phyloP scores from a whole-genome alignment of 345 rosid species.

The Aegle marmelos region DNA sequence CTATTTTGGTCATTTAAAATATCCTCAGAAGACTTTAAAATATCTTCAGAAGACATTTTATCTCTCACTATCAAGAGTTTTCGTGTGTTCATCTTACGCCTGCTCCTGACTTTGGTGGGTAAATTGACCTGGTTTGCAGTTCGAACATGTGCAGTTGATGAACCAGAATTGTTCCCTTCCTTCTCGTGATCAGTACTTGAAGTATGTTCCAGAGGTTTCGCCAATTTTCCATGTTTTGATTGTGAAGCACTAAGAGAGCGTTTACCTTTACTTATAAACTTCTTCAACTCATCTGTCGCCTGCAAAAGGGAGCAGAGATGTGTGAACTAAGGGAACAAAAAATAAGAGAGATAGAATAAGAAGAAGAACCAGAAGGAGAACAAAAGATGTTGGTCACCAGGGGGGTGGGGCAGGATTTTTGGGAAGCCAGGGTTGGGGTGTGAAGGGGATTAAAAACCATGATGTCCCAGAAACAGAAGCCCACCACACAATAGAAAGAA shows the following conservation, averaged over 20 bases:
- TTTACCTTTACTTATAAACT: slow-evolving; percentile 46
- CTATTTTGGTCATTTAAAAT: slow-evolving; percentile 34
- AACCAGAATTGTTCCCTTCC: slow-evolving; percentile 46
- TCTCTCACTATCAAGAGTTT: slow-evolving; percentile 39
- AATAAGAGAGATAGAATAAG: background rate
- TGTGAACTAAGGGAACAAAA: background rate
- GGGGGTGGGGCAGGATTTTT: no score
- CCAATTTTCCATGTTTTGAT: slow-evolving; percentile 47
- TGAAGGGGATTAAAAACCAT: background rate
- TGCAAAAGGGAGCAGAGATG: slow-evolving; percentile 19
- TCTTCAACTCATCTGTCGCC: slow-evolving; percentile 41
- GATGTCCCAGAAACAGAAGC: background rate
- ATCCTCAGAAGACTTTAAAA: slow-evolving; percentile 24
- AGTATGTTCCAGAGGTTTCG: slow-evolving; percentile 42
- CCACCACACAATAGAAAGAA: background rate
- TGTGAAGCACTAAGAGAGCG: slow-evolving; percentile 34
- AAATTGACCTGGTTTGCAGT: slow-evolving; percentile 43
- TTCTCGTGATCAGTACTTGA: slow-evolving; percentile 43
- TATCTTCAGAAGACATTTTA: slow-evolving; percentile 16
- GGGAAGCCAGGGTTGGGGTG: no score
- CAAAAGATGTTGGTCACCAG: background rate
- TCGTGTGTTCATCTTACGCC: slow-evolving; percentile 50
- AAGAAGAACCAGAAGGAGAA: background rate
- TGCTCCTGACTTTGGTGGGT: slow-evolving; percentile 71
- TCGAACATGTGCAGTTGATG: slow-evolving; percentile 31